Conservation (phyloP, 2,329 filamentous ascomycete species). For the Monosporascus sp. region DNA sequence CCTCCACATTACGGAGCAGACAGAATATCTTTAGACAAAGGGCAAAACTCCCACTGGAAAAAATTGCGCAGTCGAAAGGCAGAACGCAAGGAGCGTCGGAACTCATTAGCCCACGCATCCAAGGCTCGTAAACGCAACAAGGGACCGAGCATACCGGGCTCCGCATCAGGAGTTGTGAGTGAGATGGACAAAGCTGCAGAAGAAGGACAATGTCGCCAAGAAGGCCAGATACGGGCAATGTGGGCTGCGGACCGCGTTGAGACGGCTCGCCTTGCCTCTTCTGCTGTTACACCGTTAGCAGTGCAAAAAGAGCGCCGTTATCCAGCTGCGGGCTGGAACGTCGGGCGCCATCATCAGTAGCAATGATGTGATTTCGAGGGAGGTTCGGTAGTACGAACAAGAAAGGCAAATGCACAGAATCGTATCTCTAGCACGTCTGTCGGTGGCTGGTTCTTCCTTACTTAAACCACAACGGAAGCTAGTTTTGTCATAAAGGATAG, state of each 20-base stretch:
- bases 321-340: conserved; percentile 3
- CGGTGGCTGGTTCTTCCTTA: no score
- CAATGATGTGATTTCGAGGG: not conserved
- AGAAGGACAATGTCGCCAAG: conserved; percentile 22
- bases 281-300: conserved; percentile 8
- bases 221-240: conserved; percentile 26
- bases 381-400: no score
- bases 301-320: not conserved
- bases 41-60: not conserved
- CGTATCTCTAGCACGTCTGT: no score
- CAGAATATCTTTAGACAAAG: conserved; percentile 3
- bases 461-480: no score
- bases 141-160: conserved; percentile 2
- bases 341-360: conserved; percentile 7
- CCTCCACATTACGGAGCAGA: not conserved
- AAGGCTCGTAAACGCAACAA: conserved; percentile 7
- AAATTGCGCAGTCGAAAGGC: conserved; percentile 6
- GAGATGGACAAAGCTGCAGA: conserved; percentile 20
- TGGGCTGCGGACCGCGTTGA: conserved; percentile 25
- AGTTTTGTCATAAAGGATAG: no score
- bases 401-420: no score
- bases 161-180: conserved; percentile 9
- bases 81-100: conserved; percentile 2
- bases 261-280: conserved; percentile 21
- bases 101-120: conserved; percentile 1